A percentile compares a stretch with the other conserved stretches of the same genome.
Evolutionary conservation across 1,284 basidiomycete species (phyloP).

Genomic region (Ganoderma lucidum): DNA sequence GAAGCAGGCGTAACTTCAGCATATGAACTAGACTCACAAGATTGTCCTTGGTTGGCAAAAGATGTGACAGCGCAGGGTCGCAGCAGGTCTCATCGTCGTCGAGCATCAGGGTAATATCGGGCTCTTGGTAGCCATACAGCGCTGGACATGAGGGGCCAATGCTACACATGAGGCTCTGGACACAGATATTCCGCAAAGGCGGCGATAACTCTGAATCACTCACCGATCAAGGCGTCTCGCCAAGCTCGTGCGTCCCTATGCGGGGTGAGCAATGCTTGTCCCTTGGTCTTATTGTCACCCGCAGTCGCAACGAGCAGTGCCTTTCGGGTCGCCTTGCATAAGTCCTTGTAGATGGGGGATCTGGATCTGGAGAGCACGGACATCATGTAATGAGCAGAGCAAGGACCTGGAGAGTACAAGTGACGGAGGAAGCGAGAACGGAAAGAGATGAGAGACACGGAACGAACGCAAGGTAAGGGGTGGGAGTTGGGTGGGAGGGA

Average conservation of each 20-base stretch:
- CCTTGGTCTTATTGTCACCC: not conserved
- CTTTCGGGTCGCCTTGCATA: not conserved
- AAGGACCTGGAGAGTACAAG: too few species aligned
- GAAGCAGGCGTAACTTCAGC: not conserved
- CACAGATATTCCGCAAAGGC: not conserved
- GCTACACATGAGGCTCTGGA: not conserved
- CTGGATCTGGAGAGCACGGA: not conserved
- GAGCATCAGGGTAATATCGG: conserved; percentile 42
- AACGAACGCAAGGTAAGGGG: too few species aligned
- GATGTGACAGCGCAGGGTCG: not conserved
- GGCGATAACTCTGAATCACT: not conserved
- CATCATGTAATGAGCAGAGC: too few species aligned
- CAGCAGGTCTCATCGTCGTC: conserved; percentile 29
- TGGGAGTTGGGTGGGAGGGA: too few species aligned
- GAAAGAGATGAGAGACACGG: too few species aligned
- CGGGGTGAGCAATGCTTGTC: conserved; percentile 15
- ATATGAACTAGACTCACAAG: conserved; percentile 23
- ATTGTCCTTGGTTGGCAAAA: conserved; percentile 27
- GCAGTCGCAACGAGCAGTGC: conserved; percentile 10
- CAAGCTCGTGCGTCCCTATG: conserved; percentile 24
- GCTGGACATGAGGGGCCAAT: conserved; percentile 26
- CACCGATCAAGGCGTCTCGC: conserved; percentile 21
- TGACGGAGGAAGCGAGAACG: too few species aligned
- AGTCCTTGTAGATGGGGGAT: not conserved
- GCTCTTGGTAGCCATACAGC: conserved; percentile 36